Evolutionary conservation across 2,329 filamentous ascomycete species (phyloP), one percentile per base, ranked within the genome.

Genomic region (Chaetomiaceae sp.): DNA sequence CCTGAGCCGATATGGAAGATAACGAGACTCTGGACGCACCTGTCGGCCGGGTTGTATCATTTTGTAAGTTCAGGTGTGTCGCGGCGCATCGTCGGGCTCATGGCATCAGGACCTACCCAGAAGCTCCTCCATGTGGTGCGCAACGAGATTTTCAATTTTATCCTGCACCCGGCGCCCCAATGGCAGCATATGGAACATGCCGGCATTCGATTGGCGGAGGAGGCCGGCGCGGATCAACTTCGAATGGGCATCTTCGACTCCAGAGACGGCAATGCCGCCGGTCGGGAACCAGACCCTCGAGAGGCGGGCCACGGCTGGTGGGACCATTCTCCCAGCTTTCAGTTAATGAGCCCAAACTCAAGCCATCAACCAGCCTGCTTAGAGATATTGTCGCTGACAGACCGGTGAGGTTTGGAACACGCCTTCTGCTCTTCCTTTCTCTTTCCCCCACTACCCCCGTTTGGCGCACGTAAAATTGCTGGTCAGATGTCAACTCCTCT

Each of bases 161-260:
- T 89, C 81, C 62, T 96, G 90, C 0, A 97, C 89, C 23, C 89
- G 81, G 25, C 89, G 76, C 0, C 93, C 93, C 0, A 99, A 71
- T 0, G 93, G 93, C 1, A 99, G 76, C 64, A 96, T 77, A 63
- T 99, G 93, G 62, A 96, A 99, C 31, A 97, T 82, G 23, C 93
- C 93, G 7, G 91, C 82, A 65, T 96, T 87, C 17, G 89, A 85
- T 82, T 89, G 85, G 54, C 86, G 82, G 40, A 91, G 66, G 62
- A 86, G 91, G 1, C 87, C 87, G 44, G 83, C 86, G 50, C 83
- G 77, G 35, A 88, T 67, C 51, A 91, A 75, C 59, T 86, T 82
- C 21, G 77, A 74, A 63, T 89, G 82, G 9, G 79, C 78, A 68
- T 84, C 85, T 81, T 81, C 81, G 46, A 76, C 73, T 38, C 78